Evolutionary conservation across 108 stramenopile species (phyloP).

Genomic region (Cyclotella kingstonii): DNA sequence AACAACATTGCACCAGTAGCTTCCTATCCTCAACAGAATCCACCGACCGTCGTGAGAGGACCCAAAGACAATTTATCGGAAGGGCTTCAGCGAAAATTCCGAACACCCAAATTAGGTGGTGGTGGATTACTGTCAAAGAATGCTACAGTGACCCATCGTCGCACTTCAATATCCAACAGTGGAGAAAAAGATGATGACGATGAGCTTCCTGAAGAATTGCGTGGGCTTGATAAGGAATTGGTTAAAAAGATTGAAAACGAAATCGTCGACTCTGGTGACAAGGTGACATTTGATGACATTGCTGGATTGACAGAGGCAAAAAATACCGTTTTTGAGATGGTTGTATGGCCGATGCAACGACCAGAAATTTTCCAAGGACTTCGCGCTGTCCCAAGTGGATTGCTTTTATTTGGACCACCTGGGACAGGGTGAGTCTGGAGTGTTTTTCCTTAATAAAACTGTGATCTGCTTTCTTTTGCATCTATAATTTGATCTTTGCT

Average conservation of each 20-base stretch:
- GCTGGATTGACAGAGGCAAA: constrained; percentile 88
- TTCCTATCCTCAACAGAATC: constrained; percentile 37
- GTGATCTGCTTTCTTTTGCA: not conserved
- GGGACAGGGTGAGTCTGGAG: constrained; percentile 37
- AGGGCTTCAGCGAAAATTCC: constrained; percentile 78
- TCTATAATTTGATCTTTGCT: too few species aligned
- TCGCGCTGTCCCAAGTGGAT: constrained; percentile 80
- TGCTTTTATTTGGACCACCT: constrained; percentile 65
- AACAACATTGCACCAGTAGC: constrained; percentile 2
- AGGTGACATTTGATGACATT: constrained; percentile 89
- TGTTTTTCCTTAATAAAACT: not conserved
- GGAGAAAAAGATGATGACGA: constrained; percentile 49
- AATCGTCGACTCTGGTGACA: constrained; percentile 71
- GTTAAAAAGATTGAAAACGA: constrained; percentile 85
- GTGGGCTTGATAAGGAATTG: constrained; percentile 82
- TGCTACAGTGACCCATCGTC: constrained; percentile 4
- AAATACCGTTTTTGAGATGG: constrained; percentile 81
- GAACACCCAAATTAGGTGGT: constrained; percentile 59
- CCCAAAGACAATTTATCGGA: constrained; percentile 56
- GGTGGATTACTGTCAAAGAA: constrained; percentile 25
- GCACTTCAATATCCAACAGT: constrained; percentile 7
- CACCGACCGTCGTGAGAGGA: constrained; percentile 25
- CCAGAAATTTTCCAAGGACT: constrained; percentile 94
- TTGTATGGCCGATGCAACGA: constrained; percentile 90
- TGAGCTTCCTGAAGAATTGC: constrained; percentile 82